Conservation (phyloP, 2,329 filamentous ascomycete genomes). For the Microdochium trichocladiopsis region DNA sequence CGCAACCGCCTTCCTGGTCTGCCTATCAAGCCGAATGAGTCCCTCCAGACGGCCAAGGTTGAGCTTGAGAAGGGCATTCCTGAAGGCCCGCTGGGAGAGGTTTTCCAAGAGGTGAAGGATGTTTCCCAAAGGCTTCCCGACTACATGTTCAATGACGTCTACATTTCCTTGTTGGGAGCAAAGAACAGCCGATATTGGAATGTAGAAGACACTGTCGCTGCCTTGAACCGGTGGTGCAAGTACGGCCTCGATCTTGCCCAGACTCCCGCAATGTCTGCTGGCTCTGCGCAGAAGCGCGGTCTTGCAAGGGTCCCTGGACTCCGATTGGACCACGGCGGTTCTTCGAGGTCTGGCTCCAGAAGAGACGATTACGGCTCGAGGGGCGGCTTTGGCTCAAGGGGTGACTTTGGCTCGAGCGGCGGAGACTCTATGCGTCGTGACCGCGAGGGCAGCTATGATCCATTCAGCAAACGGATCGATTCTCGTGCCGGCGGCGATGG, state of each 20-base stretch:
- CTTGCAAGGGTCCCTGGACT: constrained; percentile 15
- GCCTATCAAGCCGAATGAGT: constrained; percentile 49
- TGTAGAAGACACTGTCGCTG: constrained; percentile 30
- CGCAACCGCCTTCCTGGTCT: constrained; percentile 48
- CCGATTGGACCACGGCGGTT: constrained; percentile 9
- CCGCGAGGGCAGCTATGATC: too few species aligned
- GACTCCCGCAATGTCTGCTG: constrained; percentile 32
- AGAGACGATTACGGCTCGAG: background rate
- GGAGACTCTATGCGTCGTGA: background rate
- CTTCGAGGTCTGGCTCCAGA: background rate
- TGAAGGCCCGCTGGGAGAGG: constrained; percentile 5
- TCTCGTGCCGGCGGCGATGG: background rate
- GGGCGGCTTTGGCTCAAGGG: background rate
- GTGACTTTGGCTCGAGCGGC: background rate
- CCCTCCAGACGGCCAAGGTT: constrained; percentile 38
- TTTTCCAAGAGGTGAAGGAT: constrained; percentile 34
- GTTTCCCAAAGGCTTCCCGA: constrained; percentile 35
- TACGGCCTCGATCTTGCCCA: constrained; percentile 43
- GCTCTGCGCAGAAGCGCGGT: constrained; percentile 14
- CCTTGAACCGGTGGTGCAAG: constrained; percentile 46
- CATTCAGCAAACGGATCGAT: too few species aligned
- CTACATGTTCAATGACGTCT: constrained; percentile 37
- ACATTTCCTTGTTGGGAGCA: constrained; percentile 50
- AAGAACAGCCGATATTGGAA: constrained; percentile 28
- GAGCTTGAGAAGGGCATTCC: background rate